phyloP scores from a whole-genome alignment of 805 yeast species.

The Tetrapisispora fleetii region DNA sequence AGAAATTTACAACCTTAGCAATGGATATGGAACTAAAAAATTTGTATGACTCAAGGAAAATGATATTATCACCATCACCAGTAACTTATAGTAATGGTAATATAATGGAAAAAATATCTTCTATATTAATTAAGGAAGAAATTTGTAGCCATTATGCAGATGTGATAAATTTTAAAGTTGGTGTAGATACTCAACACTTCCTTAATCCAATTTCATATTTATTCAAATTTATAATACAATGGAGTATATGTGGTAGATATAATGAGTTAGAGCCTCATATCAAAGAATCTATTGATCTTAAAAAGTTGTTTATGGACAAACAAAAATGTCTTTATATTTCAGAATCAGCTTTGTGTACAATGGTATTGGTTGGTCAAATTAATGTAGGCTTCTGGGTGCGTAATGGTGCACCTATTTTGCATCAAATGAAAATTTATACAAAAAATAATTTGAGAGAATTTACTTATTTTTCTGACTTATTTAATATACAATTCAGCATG shows the following conservation, averaged over 20 bases:
- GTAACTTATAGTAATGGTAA: neutral
- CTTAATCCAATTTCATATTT: conserved; percentile 27
- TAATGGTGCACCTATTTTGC: conserved; percentile 73
- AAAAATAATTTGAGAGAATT: conserved; percentile 67
- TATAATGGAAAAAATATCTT: neutral
- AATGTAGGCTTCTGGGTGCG: conserved; percentile 90
- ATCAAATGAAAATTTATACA: conserved; percentile 71
- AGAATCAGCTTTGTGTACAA: conserved; percentile 68
- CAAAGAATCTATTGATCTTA: conserved; percentile 11
- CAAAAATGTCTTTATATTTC: conserved; percentile 16
- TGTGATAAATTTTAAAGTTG: conserved; percentile 23
- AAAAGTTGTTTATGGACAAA: conserved; percentile 13
- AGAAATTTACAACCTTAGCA: conserved; percentile 11
- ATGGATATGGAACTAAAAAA: conserved; percentile 15
- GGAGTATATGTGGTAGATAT: conserved; percentile 29
- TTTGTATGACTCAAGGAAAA: conserved; percentile 9
- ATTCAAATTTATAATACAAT: conserved; percentile 24
- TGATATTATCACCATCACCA: neutral
- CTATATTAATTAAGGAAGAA: conserved; percentile 13
- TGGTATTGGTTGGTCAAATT: conserved; percentile 74
- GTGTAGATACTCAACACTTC: conserved; percentile 24
- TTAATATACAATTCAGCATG: conserved; percentile 52
- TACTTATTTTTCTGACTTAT: conserved; percentile 73
- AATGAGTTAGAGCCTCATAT: conserved; percentile 13
- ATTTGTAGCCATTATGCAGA: conserved; percentile 18